phyloP scores from a whole-genome alignment of 805 yeast genomes.

The Teunomyces panamensis region DNA sequence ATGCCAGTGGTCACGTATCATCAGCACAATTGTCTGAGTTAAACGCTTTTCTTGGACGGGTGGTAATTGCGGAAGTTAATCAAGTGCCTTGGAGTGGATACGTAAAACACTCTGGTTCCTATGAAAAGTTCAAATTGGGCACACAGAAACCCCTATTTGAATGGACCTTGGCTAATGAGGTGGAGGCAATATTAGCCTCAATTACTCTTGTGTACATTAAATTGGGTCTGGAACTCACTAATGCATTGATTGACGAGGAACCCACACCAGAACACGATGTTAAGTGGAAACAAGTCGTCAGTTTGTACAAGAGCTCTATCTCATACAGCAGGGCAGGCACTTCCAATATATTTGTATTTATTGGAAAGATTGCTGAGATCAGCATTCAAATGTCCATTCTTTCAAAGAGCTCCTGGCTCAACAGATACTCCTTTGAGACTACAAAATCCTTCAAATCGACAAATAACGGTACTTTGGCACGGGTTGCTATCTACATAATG shows the following conservation, averaged over 20 bases:
- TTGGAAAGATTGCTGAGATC: slow-evolving; percentile 25
- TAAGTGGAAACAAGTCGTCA: slow-evolving; percentile 37
- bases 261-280: slow-evolving; percentile 14
- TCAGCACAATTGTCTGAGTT: slow-evolving; percentile 1
- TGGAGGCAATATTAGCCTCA: slow-evolving; percentile 23
- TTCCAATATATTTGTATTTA: slow-evolving; percentile 10
- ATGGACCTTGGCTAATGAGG: slow-evolving; percentile 34
- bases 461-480: slow-evolving; percentile 40
- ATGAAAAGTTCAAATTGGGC: background rate
- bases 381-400: slow-evolving; percentile 39
- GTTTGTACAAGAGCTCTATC: slow-evolving; percentile 30
- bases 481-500: slow-evolving; percentile 42
- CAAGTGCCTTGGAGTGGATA: slow-evolving; percentile 17
- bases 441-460: slow-evolving; percentile 12
- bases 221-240: slow-evolving; percentile 34
- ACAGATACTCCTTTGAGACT: slow-evolving; percentile 18
- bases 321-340: slow-evolving; percentile 26
- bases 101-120: background rate
- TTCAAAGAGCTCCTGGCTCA: slow-evolving; percentile 37
- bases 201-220: slow-evolving; percentile 26
- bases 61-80: slow-evolving; percentile 2
- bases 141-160: background rate
- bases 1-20: slow-evolving; percentile 3
- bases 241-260: slow-evolving; percentile 31
- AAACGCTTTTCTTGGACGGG: slow-evolving; percentile 3